phyloP scores from a whole-genome alignment of 139 green algal species.

The Picochlorum sp. region DNA sequence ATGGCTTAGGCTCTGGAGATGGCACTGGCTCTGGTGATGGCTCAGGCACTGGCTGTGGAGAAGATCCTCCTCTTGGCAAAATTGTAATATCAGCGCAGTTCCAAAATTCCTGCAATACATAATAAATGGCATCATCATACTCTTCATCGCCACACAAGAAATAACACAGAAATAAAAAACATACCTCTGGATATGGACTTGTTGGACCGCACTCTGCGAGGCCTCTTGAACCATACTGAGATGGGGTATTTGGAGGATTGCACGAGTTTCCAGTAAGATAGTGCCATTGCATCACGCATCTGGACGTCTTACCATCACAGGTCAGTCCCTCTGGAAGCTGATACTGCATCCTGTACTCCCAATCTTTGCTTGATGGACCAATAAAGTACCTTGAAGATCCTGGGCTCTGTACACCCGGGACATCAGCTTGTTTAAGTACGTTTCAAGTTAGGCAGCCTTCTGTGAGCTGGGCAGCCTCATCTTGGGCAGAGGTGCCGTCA shows the following conservation, averaged over 20 bases:
- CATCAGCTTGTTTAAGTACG: slow-evolving; percentile 20
- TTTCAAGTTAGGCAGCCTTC: slow-evolving; percentile 20
- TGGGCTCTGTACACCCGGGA: slow-evolving; percentile 3
- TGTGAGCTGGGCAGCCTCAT: slow-evolving; percentile 22
- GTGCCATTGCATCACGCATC: slow-evolving; percentile 43
- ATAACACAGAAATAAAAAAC: too few species aligned
- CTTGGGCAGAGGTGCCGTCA: background rate
- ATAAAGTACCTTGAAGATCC: slow-evolving; percentile 16
- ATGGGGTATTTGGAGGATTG: slow-evolving; percentile 25
- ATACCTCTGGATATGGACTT: slow-evolving; percentile 9
- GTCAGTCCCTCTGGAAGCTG: slow-evolving; percentile 24
- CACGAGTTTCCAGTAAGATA: slow-evolving; percentile 43
- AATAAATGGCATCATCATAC: background rate
- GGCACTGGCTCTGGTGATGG: background rate
- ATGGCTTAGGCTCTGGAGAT: background rate
- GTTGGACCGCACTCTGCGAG: slow-evolving; percentile 27
- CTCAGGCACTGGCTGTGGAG: background rate
- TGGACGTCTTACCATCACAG: slow-evolving; percentile 15
- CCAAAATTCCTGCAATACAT: slow-evolving; percentile 21
- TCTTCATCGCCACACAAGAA: too few species aligned
- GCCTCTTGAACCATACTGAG: background rate
- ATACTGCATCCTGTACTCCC: slow-evolving; percentile 27
- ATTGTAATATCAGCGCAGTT: slow-evolving; percentile 40
- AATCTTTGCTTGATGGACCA: background rate
- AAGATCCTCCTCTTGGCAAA: slow-evolving; percentile 3